Evolutionary conservation across 2,329 filamentous ascomycete species (phyloP).

Genomic region (Macrophomina phaseolina): DNA sequence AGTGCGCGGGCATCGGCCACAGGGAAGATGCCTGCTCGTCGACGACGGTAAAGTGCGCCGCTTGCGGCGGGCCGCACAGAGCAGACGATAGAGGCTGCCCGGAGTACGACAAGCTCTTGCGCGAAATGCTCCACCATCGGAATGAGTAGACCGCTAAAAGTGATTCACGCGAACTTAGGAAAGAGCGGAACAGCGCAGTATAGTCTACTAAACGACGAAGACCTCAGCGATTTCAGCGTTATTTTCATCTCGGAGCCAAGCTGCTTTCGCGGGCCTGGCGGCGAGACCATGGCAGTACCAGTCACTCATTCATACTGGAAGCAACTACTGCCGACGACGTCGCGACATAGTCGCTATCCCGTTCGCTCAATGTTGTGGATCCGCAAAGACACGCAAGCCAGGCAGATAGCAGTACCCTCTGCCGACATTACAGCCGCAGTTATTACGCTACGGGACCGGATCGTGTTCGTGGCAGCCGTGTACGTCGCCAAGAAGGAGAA

Average conservation of each 20-base stretch:
- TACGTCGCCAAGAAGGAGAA: neutral
- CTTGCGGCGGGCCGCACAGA: neutral
- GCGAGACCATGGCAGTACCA: neutral
- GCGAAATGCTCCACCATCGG: neutral
- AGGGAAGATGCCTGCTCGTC: neutral
- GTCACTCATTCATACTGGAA: neutral
- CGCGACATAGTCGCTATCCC: neutral
- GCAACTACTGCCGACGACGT: neutral
- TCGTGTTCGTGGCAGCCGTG: neutral
- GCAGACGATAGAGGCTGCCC: neutral
- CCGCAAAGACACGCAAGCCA: neutral
- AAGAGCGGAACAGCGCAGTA: neutral
- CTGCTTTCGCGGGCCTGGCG: neutral
- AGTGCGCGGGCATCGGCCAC: neutral
- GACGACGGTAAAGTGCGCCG: neutral
- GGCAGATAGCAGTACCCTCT: conserved; percentile 1
- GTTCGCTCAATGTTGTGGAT: neutral
- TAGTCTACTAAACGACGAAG: conserved; percentile 1
- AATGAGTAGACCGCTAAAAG: neutral
- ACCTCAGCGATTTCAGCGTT: neutral
- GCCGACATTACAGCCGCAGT: neutral
- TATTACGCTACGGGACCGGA: neutral
- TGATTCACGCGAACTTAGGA: neutral
- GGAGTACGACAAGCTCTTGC: neutral
- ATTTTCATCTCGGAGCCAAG: neutral